Evolutionary conservation across 1,284 basidiomycete species (phyloP).

Genomic region (Heterobasidion parviporum): DNA sequence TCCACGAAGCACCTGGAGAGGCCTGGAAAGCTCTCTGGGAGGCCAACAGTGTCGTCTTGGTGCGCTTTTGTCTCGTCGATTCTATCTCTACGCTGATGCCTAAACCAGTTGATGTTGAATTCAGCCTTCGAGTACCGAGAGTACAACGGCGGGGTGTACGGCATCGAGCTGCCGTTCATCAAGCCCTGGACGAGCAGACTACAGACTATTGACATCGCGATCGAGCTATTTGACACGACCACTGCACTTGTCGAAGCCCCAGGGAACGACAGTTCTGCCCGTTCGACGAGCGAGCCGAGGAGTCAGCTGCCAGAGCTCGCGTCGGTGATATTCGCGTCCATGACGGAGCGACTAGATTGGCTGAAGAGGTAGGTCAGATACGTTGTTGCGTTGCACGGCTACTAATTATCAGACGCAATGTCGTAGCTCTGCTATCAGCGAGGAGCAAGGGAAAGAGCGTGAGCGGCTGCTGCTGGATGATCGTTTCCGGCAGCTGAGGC

Average conservation of each 20-base stretch:
- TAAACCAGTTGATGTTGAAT: constrained; percentile 54
- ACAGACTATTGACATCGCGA: constrained; percentile 59
- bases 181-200: constrained; percentile 82
- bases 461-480: constrained; percentile 54
- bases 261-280: constrained; percentile 11
- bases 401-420: neutral
- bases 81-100: neutral
- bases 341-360: constrained; percentile 69
- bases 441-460: constrained; percentile 35
- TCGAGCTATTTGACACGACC: constrained; percentile 69
- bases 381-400: neutral
- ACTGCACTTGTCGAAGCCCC: constrained; percentile 36
- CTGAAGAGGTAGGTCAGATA: constrained; percentile 45
- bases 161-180: constrained; percentile 61
- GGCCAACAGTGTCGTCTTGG: constrained; percentile 66
- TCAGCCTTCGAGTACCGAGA: constrained; percentile 71
- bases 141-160: constrained; percentile 68
- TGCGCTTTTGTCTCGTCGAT: constrained; percentile 23
- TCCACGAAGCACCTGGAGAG: constrained; percentile 31
- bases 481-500: constrained; percentile 60
- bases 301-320: constrained; percentile 71
- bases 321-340: constrained; percentile 57
- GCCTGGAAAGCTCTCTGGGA: constrained; percentile 48
- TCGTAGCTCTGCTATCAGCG: constrained; percentile 34
- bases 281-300: constrained; percentile 28